phyloP scores from a whole-genome alignment of 108 stramenopile species.

The Cyclotella baltica region DNA sequence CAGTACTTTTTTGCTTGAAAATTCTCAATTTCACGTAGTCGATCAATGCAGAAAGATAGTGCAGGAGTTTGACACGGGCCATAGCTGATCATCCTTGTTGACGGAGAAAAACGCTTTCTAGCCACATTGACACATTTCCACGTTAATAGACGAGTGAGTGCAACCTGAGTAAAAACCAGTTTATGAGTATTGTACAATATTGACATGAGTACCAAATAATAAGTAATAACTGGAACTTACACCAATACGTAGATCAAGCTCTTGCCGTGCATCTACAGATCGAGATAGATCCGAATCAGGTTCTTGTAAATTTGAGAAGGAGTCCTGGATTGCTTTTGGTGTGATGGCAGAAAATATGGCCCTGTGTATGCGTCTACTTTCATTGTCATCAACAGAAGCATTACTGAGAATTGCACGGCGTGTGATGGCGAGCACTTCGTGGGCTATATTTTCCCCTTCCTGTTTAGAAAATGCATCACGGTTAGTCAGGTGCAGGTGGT shows the following conservation, averaged over 20 bases:
- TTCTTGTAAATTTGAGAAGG: conserved; percentile 54
- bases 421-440: conserved; percentile 69
- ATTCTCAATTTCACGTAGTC: conserved; percentile 59
- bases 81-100: conserved; percentile 61
- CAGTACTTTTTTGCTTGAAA: conserved; percentile 69
- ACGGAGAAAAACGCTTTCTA: conserved; percentile 50
- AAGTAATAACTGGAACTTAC: too few relatives aligned
- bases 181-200: too few relatives aligned
- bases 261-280: conserved; percentile 80
- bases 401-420: conserved; percentile 21
- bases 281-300: conserved; percentile 62
- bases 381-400: neutral
- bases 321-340: conserved; percentile 58
- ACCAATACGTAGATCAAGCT: conserved; percentile 80
- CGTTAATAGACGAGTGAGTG: conserved; percentile 81
- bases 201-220: too few relatives aligned
- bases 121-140: conserved; percentile 50
- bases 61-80: conserved; percentile 89
- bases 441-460: conserved; percentile 80
- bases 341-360: conserved; percentile 79
- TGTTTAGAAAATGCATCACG: too few relatives aligned
- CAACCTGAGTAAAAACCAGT: too few relatives aligned
- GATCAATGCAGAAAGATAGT: conserved; percentile 74
- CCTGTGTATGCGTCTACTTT: conserved; percentile 54
- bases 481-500: too few relatives aligned